Evolutionary conservation across 768 basidiomycete genomes (phyloP).

Genomic region (Russula ochroleuca): DNA sequence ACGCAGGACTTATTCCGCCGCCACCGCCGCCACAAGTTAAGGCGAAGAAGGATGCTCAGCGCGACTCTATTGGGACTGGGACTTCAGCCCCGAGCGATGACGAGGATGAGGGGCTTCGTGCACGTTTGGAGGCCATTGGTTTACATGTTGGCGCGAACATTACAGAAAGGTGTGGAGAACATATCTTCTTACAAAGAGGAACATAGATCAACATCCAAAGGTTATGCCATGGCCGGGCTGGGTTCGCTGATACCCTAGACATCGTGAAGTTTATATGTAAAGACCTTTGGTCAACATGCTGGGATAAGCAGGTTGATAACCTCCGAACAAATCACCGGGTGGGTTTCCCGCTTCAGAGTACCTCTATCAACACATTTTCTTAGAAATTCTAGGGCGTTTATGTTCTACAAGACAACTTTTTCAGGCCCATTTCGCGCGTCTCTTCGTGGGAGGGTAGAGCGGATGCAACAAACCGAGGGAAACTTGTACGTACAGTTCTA

Average conservation of each 20-base stretch:
- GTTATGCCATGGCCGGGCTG: conserved; percentile 65
- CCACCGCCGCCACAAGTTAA: conserved; percentile 41
- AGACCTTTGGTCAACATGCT: conserved; percentile 87
- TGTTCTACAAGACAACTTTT: conserved; percentile 87
- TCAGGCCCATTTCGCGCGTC: conserved; percentile 77
- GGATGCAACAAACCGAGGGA: conserved; percentile 67
- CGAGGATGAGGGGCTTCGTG: conserved; percentile 66
- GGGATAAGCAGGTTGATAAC: conserved; percentile 96
- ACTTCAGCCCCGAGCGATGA: conserved; percentile 43
- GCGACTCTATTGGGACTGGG: conserved; percentile 38
- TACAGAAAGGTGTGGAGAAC: conserved; percentile 64
- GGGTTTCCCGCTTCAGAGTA: conserved; percentile 29
- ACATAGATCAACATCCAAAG: conserved; percentile 38
- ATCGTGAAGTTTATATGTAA: conserved; percentile 95
- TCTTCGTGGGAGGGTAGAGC: conserved; percentile 77
- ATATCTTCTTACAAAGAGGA: conserved; percentile 2
- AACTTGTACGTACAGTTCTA: conserved; percentile 47
- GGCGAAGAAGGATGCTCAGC: conserved; percentile 37
- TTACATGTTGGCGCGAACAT: conserved; percentile 83
- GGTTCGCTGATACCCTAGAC: conserved; percentile 82
- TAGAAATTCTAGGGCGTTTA: conserved; percentile 67
- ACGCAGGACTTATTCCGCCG: conserved; percentile 65
- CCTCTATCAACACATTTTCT: neutral
- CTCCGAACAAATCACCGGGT: conserved; percentile 92
- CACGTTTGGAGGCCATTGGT: conserved; percentile 77